A percentile compares a stretch with the other conserved stretches of the same genome.
These are phyloP conservation scores for Hypoxylon sp. DNA, from an alignment of 2,329 filamentous ascomycete species.

Conservation along the genomic window DNA sequence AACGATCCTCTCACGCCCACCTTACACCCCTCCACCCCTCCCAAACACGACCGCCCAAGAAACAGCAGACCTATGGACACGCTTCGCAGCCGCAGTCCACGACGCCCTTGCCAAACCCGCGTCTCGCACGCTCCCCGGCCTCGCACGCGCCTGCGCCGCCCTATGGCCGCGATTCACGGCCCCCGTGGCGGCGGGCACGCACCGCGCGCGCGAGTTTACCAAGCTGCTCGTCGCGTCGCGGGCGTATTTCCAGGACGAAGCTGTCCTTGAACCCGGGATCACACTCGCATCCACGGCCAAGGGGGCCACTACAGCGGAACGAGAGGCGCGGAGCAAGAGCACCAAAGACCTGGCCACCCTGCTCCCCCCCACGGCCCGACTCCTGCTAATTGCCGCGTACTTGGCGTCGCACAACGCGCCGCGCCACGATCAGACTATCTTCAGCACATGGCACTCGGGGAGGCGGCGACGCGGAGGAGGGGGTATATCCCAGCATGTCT, in stretches of 20 bases:
- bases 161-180: slow-evolving; percentile 90
- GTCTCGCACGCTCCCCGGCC: slow-evolving; percentile 81
- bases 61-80: slow-evolving; percentile 79
- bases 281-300: slow-evolving; percentile 39
- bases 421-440: slow-evolving; percentile 79
- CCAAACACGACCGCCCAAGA: slow-evolving; percentile 67
- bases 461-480: slow-evolving; percentile 66
- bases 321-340: background rate
- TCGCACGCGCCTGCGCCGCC: slow-evolving; percentile 76
- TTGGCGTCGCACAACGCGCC: slow-evolving; percentile 85
- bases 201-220: slow-evolving; percentile 84
- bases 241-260: slow-evolving; percentile 79
- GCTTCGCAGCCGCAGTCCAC: slow-evolving; percentile 87
- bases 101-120: slow-evolving; percentile 87
- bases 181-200: slow-evolving; percentile 81
- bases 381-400: slow-evolving; percentile 83
- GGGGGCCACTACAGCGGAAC: slow-evolving; percentile 25
- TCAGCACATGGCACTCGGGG: slow-evolving; percentile 77
- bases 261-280: slow-evolving; percentile 76
- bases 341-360: slow-evolving; percentile 66
- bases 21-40: slow-evolving; percentile 61
- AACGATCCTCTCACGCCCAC: slow-evolving; percentile 73
- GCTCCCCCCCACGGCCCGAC: slow-evolving; percentile 80
- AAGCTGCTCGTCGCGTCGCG: slow-evolving; percentile 81
- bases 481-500: slow-evolving; percentile 44